Evolutionary conservation across 768 basidiomycete species (phyloP).

Genomic region (Rhodotorula diobovata): DNA sequence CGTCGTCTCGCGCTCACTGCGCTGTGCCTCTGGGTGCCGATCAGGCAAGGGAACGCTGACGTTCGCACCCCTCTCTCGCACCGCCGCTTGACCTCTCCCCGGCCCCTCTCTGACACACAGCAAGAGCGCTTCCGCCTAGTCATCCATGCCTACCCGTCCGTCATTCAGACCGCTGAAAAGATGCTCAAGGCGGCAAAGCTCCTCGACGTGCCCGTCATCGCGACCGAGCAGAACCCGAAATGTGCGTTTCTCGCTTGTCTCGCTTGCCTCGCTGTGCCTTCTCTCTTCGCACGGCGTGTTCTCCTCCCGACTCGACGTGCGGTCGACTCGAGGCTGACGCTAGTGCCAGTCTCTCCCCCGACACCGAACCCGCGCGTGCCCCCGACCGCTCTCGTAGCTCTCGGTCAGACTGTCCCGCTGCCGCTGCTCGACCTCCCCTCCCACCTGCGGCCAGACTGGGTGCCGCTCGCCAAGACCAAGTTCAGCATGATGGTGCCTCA

Average conservation of each 20-base stretch:
- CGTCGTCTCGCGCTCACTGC: slow-evolving; percentile 53
- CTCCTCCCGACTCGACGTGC: neutral
- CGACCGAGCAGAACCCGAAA: slow-evolving; percentile 77
- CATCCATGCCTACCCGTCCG: slow-evolving; percentile 67
- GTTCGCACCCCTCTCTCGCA: slow-evolving; percentile 37
- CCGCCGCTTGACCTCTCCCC: no score
- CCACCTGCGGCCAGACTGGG: slow-evolving; percentile 44
- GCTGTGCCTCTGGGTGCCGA: neutral
- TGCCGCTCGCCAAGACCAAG: slow-evolving; percentile 66
- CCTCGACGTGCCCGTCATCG: slow-evolving; percentile 66
- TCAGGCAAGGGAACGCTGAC: no score
- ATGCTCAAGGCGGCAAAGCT: slow-evolving; percentile 54
- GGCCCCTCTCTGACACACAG: no score
- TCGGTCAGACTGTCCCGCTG: slow-evolving; percentile 65
- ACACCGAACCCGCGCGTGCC: neutral
- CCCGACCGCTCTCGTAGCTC: slow-evolving; percentile 50
- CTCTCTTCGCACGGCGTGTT: neutral
- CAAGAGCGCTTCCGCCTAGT: slow-evolving; percentile 44
- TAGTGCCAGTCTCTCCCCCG: neutral
- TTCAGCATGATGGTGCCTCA: slow-evolving; percentile 82
- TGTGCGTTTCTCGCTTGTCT: slow-evolving; percentile 51
- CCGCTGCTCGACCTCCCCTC: slow-evolving; percentile 50
- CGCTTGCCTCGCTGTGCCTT: slow-evolving; percentile 1
- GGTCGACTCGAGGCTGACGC: neutral
- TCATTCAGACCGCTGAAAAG: slow-evolving; percentile 66